Conservation (phyloP, 441 rosid genomes). For the Pelargonium cotyledonis region DNA sequence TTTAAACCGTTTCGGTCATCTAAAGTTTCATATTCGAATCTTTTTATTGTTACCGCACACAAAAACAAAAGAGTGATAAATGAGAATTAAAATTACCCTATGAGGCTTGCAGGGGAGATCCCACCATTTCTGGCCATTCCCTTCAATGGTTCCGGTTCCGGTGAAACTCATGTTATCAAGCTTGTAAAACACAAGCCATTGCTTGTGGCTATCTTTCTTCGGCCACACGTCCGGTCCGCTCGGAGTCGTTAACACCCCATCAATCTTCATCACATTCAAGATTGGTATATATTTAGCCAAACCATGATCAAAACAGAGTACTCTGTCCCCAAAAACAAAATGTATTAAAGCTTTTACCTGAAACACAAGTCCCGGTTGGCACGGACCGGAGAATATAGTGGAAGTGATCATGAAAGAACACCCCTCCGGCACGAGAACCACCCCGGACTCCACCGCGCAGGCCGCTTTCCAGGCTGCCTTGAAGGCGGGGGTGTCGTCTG, state of each 20-base stretch:
- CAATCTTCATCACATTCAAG: conserved; percentile 38
- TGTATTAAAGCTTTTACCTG: conserved; percentile 44
- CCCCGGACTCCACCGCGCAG: conserved; percentile 61
- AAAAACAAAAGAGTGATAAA: too few species aligned
- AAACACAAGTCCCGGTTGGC: conserved; percentile 70
- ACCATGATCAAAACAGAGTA: not conserved
- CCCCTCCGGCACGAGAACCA: conserved; percentile 62
- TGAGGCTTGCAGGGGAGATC: conserved; percentile 98
- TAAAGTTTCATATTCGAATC: too few species aligned
- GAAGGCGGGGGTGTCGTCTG: conserved; percentile 78
- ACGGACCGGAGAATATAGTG: conserved; percentile 85
- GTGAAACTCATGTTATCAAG: conserved; percentile 54
- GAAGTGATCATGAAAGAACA: conserved; percentile 67
- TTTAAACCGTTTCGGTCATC: too few species aligned
- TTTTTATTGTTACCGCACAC: too few species aligned
- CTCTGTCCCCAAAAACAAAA: not conserved
- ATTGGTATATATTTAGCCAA: not conserved
- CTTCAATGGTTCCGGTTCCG: conserved; percentile 83
- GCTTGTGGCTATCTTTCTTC: conserved; percentile 55
- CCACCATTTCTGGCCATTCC: conserved; percentile 98
- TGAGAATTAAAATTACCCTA: conserved; percentile 68
- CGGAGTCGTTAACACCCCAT: conserved; percentile 82
- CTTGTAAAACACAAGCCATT: conserved; percentile 88
- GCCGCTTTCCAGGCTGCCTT: conserved; percentile 80
- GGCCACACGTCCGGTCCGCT: conserved; percentile 94